Evolutionary conservation across 1,139 yeast genomes (phyloP), one percentile per base, ranked within the genome.

Genomic region (Tardiomyces depauwii): DNA sequence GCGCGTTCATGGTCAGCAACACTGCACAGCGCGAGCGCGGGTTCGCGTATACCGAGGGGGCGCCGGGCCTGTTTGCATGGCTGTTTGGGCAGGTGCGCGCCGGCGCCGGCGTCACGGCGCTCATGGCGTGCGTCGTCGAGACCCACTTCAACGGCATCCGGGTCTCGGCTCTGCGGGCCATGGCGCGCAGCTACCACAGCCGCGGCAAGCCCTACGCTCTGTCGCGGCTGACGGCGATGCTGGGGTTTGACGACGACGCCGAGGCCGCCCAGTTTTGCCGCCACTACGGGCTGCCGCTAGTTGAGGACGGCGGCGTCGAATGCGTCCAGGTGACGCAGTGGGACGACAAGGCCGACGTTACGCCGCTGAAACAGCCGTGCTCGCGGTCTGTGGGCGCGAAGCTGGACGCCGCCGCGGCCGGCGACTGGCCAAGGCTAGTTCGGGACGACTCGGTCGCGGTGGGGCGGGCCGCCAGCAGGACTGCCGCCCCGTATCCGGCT

Each of bases 111-210:
- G 78, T 87, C 0, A 93, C 96, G 1, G 76, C 81, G 48, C 66
- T 89, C 38, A 64, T 86, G 62, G 73, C 87, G 0, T 88, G 94
- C 51, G 66, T 91, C 40, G 63, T 87, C 28, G 96, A 91, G 59
- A 78, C 82, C 4, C 89, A 84, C 54, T 78, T 87, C 58, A 84
- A 84, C 56, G 91, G 83, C 49, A 72, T 89, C 6, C 67, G 98
- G 42, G 78, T 84, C 56, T 78, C 80, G 56, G 89, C 94, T 0
- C 61, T 89, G 48, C 79, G 76, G 55, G 71, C 88, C 0, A 72
- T 91, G 71, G 70, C 85, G 2, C 68, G 78, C 48, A 71, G 89
- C 2, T 75, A 79, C 50, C 95, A 88, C 56, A 72, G 81, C 1
- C 80, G 79, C 48, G 80, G 87, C 1, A 83, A 77, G 57, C 82